phyloP scores from a whole-genome alignment of 2,329 filamentous ascomycete genomes.

The Trichoderma citrinoviride region DNA sequence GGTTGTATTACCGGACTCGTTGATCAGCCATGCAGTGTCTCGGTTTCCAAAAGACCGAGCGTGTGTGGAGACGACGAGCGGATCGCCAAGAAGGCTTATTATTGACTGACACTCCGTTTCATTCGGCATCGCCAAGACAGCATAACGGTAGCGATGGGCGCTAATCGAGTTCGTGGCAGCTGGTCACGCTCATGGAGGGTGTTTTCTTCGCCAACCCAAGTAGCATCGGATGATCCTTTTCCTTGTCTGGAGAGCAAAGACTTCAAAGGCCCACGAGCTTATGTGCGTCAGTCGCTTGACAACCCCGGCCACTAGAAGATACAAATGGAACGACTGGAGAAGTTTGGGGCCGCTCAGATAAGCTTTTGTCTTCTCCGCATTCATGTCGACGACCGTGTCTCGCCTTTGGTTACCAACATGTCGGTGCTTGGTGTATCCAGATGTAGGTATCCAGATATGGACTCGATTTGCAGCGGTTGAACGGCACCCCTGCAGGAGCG shows the following conservation, averaged over 20 bases:
- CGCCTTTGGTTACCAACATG: neutral
- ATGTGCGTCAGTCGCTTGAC: neutral
- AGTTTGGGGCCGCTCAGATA: neutral
- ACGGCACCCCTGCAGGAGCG: neutral
- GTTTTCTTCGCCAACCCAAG: neutral
- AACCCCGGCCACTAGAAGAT: neutral
- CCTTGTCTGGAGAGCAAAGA: neutral
- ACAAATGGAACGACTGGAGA: neutral
- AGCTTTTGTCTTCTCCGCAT: neutral
- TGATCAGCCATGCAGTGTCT: neutral
- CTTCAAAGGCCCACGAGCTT: neutral
- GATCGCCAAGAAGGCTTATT: slow-evolving; percentile 12
- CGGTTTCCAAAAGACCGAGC: slow-evolving; percentile 8
- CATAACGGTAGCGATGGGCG: slow-evolving; percentile 2
- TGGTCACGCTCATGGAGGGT: slow-evolving; percentile 1
- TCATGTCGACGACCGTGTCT: neutral
- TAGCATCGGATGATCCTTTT: slow-evolving; percentile 8
- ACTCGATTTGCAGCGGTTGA: neutral
- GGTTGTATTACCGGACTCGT: neutral
- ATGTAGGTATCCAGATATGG: neutral
- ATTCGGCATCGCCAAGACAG: neutral
- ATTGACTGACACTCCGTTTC: slow-evolving; percentile 3
- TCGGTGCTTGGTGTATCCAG: neutral
- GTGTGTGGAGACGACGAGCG: slow-evolving; percentile 10
- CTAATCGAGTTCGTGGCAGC: neutral